Evolutionary conservation across 106 monocot genomes (phyloP), one percentile per base, ranked within the genome.

Genomic region (Acorus calamus): DNA sequence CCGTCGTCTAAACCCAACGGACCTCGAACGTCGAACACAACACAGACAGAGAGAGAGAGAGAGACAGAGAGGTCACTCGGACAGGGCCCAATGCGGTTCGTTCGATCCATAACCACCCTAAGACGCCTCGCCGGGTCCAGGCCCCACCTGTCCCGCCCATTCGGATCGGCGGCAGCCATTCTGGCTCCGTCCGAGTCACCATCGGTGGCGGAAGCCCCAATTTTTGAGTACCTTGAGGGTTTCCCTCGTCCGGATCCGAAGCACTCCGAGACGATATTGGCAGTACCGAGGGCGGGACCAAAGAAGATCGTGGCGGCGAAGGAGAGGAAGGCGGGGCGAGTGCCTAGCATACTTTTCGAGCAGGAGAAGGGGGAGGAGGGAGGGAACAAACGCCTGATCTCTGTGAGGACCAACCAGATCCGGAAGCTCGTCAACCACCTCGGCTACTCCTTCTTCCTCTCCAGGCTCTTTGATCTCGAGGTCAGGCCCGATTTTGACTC

Each of bases 261-360:
- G 77, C 72, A 88, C 83, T 61, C 71, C 47, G 96, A 98, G 81
- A 81, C 74, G 60, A 92, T 98, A 49, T 42, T 85, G 8, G 96
- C 88, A 13, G 49, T 98, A 28, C 91, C 78, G 2, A 67, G 96
- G 11, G 11, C 53, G 2, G 61, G 5, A 4, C 88, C 96, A 8
- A 91, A 91, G 49, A 81, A 80, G 78, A 88, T 64, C 74, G 76
- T 88, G 5, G 60, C 91, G 4, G 83, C 85, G 2, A 92, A 88
- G 78, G 91, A 92, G 79, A 65, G 96, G 49, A 80, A 88, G 67
- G 80, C 42, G 9, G 87, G 92, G 60, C 60, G 96, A 46, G 87
- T 92, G 5, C 96, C 96, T 10, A 84, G 89, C 72, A 98, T 98
- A 64, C 67, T 98, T 50, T 98, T 98, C 74, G 96, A 98, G 76